Evolutionary conservation across 257 asterid species (phyloP), one percentile per base, ranked within the genome.

Genomic region (Capsicum chinense): DNA sequence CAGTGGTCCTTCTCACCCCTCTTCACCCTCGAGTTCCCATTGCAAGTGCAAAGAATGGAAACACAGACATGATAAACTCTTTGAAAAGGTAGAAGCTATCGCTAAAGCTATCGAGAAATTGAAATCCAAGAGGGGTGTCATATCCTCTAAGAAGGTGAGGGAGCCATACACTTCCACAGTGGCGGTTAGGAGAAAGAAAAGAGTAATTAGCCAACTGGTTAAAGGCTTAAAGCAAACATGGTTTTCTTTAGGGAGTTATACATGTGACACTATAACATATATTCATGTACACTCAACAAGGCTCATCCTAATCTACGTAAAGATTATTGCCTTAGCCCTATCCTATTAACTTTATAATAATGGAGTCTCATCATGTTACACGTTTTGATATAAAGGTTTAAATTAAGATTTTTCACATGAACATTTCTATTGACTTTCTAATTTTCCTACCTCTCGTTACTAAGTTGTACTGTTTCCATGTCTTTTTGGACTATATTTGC

Each of bases 331-430:
- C 79, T 33, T 66, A 66, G 47, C 73, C 73, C n/a, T 13, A 12
- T 66, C n/a, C n/a, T 33, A 66, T 33, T 44, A 66, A 66, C 73
- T 66, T 66, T 63, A 66, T 33, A 66, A 66, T 33, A 66, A 13
- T 66, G 47, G 73, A 66, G 47, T 4, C 73, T 33, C 73, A 66
- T 66, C 42, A 64, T 64, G 17, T 64, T 33, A 33, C n/a, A 64
- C 44, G 33, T 26, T 64, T 64, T 64, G 71, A 64, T 64, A 64
- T 26, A 26, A 66, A 66, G n/a, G 35, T 13, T 33, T 6, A 64
- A 26, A 64, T 26, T 64, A 66, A 66, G n/a, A 66, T 13, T 33
- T 6, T 33, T 66, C 48, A 13, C 74, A 66, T 66, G 48, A 35
- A 35, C 48, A 66, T 66, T 66, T 66, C 11, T 66, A 13, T 35